Conservation (phyloP, 352 stramenopile genomes). For the Nothophytophthora sp. region DNA sequence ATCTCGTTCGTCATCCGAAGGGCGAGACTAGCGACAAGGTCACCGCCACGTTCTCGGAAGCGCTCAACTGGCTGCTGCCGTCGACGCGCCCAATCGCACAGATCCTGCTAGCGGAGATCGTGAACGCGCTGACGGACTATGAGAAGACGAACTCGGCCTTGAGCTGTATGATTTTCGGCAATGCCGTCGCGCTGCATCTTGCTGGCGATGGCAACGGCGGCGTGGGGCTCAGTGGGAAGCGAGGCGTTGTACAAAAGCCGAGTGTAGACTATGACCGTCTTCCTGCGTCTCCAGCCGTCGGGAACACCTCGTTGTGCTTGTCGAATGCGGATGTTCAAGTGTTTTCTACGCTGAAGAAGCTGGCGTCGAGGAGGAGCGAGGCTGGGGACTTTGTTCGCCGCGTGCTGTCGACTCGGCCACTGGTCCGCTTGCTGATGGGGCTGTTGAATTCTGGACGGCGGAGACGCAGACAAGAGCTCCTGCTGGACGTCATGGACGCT, state of each 20-base stretch:
- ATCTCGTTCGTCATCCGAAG: constrained; percentile 10
- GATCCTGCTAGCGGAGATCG: constrained; percentile 23
- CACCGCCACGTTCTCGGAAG: constrained; percentile 25
- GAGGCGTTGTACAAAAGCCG: constrained; percentile 33
- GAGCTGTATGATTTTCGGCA: constrained; percentile 28
- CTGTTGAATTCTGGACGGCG: constrained; percentile 27
- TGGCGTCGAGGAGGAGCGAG: constrained; percentile 24
- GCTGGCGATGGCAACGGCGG: constrained; percentile 15
- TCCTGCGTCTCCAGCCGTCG: constrained; percentile 2
- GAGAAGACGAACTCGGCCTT: constrained; percentile 1
- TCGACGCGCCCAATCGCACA: constrained; percentile 8
- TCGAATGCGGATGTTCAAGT: constrained; percentile 16
- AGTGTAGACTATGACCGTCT: constrained; percentile 33
- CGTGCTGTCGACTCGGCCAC: constrained; percentile 38
- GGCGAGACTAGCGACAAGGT: constrained; percentile 14
- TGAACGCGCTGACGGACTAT: constrained; percentile 22
- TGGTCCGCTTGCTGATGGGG: constrained; percentile 31
- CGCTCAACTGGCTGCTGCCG: constrained; percentile 28
- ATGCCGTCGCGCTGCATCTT: constrained; percentile 29
- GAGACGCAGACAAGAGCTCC: constrained; percentile 26
- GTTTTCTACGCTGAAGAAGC: constrained; percentile 17
- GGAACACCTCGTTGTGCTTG: neutral
- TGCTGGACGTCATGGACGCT: constrained; percentile 41
- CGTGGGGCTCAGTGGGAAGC: constrained; percentile 19
- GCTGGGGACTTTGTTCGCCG: constrained; percentile 39